These are phyloP conservation scores for Ogataea degrootiae DNA, from an alignment of 805 yeast genomes.

Conservation along the genomic window DNA sequence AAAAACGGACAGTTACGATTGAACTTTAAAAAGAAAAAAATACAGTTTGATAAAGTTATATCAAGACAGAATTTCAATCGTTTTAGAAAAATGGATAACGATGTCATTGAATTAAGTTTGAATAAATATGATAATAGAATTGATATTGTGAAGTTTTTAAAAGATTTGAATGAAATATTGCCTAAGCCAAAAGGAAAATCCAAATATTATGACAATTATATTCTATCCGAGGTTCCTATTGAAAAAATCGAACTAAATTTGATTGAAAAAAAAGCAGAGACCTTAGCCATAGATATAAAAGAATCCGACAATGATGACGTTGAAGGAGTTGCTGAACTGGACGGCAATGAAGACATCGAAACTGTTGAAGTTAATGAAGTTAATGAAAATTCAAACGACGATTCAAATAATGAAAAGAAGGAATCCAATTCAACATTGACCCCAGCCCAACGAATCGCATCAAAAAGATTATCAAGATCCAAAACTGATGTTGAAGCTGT, in stretches of 20 bases:
- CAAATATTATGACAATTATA: constrained; percentile 48
- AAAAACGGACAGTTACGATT: constrained; percentile 1
- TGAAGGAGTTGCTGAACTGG: background rate
- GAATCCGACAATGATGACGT: background rate
- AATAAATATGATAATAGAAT: constrained; percentile 9
- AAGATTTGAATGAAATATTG: constrained; percentile 21
- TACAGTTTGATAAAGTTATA: background rate
- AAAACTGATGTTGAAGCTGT: constrained; percentile 13
- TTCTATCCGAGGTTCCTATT: constrained; percentile 43
- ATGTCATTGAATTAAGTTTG: constrained; percentile 17
- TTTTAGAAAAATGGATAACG: constrained; percentile 22
- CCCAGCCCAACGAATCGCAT: constrained; percentile 16
- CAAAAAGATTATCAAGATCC: constrained; percentile 17
- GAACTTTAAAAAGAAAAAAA: background rate
- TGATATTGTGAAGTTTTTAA: constrained; percentile 17
- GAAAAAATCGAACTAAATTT: constrained; percentile 38
- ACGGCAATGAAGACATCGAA: background rate
- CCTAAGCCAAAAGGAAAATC: constrained; percentile 40
- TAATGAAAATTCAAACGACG: background rate
- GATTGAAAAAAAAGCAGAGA: constrained; percentile 6
- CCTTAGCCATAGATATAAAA: background rate
- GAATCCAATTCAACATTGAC: constrained; percentile 6
- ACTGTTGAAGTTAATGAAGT: background rate
- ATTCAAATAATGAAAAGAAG: background rate
- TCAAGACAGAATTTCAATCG: constrained; percentile 11